Evolutionary conservation across 345 rosid species (phyloP), one percentile per base, ranked within the genome.

Genomic region (Tarenaya hassleriana): DNA sequence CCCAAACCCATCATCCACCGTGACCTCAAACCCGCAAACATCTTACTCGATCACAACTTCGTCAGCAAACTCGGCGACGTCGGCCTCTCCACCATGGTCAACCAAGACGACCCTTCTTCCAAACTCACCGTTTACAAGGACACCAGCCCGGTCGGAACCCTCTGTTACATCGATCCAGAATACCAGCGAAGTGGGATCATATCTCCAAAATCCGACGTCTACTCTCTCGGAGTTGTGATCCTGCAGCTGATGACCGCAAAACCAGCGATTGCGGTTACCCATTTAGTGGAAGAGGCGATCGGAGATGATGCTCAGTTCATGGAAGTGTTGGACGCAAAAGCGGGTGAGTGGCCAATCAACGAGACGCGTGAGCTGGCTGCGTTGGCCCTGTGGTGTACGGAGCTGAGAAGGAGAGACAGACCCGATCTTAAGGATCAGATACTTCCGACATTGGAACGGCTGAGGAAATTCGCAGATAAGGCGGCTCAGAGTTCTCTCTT

Each of bases 31-130:
- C 97, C 95, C 14, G 94, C 86, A 8, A 90, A 90, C 66, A 86
- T 90, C 59, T 69, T 90, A 67, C 84, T 90, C 34, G 90, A 81
- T 66, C 77, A 61, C n/a, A 80, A 86, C 71, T 63, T 74, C 10
- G 81, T 86, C 19, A 90, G 95, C 90, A 90, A 90, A 69, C 81
- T 90, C 1, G 86, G 97, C 45, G 95, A 90, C 61, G 91, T 90
- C 16, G 97, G 97, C 9, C 83, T 90, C 14, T 78, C 97, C 14
- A 80, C 74, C 32, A 68, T 75, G 71, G 71, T 85, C 19, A 58
- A 61, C 19, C 60, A n/a, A n/a, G n/a, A 67, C 1, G 86, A 77
- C 34, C 62, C 77, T 62, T 69, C 70, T 10, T 58, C 40, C 21
- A 47, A 58, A 51, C 67, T 85, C 47, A 64, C 75, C 16, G 60